Evolutionary conservation across 2,329 filamentous ascomycete species (phyloP), one percentile per base, ranked within the genome.

Genomic region (Sordariomycetes sp.): DNA sequence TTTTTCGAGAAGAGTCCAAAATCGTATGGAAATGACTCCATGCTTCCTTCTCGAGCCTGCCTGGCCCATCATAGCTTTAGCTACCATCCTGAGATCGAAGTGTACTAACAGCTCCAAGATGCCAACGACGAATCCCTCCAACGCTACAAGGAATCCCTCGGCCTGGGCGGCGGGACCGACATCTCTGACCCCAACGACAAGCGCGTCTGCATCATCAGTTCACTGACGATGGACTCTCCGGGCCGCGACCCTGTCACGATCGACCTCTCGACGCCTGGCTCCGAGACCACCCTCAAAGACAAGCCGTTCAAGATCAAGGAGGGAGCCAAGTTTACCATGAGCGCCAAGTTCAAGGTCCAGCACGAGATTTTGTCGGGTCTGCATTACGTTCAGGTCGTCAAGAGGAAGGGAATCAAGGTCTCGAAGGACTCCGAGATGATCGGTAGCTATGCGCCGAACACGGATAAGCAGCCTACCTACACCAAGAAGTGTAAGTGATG

Each of bases 381-480:
- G 55, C 93, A 95, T 67, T 98, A 96, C 60, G 75, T 98, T 38
- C 92, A 98, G 66, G 75, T 87, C 26, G 84, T 95, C 42, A 94
- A 92, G 73, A 74, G 88, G 49, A 87, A 87, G 70, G 84, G 85
- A 35, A 72, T 96, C 56, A 77, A 76, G 39, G 77, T 90, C 41
- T 85, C 82, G 68, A 98, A 95, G 75, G 83, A 92, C 53, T 84
- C 93, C 49, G 90, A 96, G 68, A 98, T 98, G 92, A 83, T 98
- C 73, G 87, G 90, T 47, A 94, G 86, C 50, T 98, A 90, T 54
- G 83, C 86, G 36, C 92, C 92, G 45, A 95, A 82, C 68, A 96
- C 90, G 14, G 82, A 86, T 42, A 83, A 86, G 62, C 86, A 85
- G 61, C 78, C 82, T 8, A 60, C 81, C 42, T 93, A 96, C 61